phyloP scores from a whole-genome alignment of 345 rosid genomes.

The Boechera divaricarpa region DNA sequence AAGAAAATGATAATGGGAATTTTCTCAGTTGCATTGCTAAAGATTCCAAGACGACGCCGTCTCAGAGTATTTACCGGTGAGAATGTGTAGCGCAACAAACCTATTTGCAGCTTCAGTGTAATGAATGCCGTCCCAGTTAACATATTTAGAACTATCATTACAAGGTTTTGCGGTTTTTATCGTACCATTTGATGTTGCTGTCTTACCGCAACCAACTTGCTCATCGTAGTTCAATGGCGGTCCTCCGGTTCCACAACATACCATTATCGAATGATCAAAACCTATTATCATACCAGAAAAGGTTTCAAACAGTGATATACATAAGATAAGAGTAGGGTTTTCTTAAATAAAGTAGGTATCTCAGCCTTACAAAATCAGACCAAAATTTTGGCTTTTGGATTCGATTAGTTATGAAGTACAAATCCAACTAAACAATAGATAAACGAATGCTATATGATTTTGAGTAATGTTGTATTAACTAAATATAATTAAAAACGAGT shows the following conservation, averaged over 20 bases:
- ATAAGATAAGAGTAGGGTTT: no score
- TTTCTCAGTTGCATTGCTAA: not conserved
- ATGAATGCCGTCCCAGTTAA: slow-evolving; percentile 97
- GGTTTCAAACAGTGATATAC: not conserved
- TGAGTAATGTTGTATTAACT: no score
- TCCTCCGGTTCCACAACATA: slow-evolving; percentile 95
- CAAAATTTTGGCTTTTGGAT: no score
- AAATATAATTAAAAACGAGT: no score
- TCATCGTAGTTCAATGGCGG: slow-evolving; percentile 83
- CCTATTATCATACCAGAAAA: slow-evolving; percentile 55
- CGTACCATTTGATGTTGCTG: slow-evolving; percentile 64
- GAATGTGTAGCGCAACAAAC: slow-evolving; percentile 70
- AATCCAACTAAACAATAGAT: no score
- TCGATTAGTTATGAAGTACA: no score
- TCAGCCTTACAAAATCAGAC: no score
- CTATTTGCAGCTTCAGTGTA: slow-evolving; percentile 92
- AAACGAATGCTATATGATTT: no score
- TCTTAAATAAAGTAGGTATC: no score
- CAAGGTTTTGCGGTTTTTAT: slow-evolving; percentile 63
- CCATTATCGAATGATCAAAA: slow-evolving; percentile 88
- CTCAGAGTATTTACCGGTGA: slow-evolving; percentile 75
- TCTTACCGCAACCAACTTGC: slow-evolving; percentile 69
- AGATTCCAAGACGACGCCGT: slow-evolving; percentile 53
- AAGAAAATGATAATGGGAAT: not conserved
- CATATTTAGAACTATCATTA: slow-evolving; percentile 74